These are phyloP conservation scores for Leccinum uliginosum DNA, from an alignment of 768 basidiomycete genomes.

Conservation along the genomic window DNA sequence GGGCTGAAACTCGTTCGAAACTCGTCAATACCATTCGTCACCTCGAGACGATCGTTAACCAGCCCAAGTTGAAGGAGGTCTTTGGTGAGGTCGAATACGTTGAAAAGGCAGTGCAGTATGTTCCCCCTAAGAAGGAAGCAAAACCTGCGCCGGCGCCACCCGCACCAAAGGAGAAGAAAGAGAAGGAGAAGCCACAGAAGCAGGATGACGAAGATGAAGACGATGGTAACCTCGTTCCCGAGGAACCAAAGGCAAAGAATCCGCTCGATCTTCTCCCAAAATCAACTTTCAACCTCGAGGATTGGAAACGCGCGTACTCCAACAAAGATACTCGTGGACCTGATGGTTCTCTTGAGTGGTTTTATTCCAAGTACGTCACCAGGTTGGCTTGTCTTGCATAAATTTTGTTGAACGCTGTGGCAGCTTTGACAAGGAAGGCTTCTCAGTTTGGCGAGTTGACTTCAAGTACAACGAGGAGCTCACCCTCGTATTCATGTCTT, in stretches of 20 bases:
- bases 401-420: conserved; percentile 3
- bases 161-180: conserved; percentile 52
- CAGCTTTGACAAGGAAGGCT: conserved; percentile 86
- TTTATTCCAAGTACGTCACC: conserved; percentile 80
- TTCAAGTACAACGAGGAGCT: conserved; percentile 98
- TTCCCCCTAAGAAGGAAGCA: conserved; percentile 70
- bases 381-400: background rate
- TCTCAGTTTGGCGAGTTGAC: conserved; percentile 87
- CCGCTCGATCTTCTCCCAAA: conserved; percentile 90
- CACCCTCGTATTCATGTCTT: conserved; percentile 89
- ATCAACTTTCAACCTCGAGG: conserved; percentile 83
- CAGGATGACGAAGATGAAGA: conserved; percentile 65
- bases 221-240: conserved; percentile 66
- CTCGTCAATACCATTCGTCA: conserved; percentile 78
- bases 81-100: conserved; percentile 56
- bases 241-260: conserved; percentile 90
- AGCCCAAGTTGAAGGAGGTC: conserved; percentile 66
- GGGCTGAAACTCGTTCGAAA: conserved; percentile 60
- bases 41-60: conserved; percentile 84
- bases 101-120: conserved; percentile 69
- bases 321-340: conserved; percentile 94
- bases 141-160: conserved; percentile 40
- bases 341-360: conserved; percentile 86
- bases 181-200: conserved; percentile 60
- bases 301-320: conserved; percentile 97